Percentiles rank a stretch among this genome's conserved stretches.
Conservation (phyloP, 495 filamentous ascomycete species). For the Penicillium cosmopolitanum region DNA sequence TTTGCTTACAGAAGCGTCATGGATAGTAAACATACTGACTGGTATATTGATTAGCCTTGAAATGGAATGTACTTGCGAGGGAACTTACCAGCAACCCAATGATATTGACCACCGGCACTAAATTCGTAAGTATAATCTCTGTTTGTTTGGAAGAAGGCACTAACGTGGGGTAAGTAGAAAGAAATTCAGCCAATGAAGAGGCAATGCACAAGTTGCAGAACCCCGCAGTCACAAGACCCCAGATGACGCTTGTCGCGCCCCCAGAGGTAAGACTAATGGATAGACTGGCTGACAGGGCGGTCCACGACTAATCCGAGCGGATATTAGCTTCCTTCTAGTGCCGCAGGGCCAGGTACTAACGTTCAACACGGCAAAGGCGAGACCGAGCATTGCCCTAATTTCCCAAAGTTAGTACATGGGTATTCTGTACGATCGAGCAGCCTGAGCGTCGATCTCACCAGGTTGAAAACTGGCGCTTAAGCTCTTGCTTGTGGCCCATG, state of each 20-base stretch:
- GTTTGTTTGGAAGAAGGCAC: constrained; percentile 13
- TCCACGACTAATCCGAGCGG: constrained; percentile 39
- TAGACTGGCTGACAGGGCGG: constrained; percentile 48
- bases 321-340: constrained; percentile 1
- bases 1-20: not conserved
- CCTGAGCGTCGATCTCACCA: constrained; percentile 23
- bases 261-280: constrained; percentile 50
- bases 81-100: constrained; percentile 66
- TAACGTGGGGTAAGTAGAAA: constrained; percentile 69
- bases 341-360: constrained; percentile 20
- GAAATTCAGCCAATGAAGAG: constrained; percentile 69
- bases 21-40: constrained; percentile 33
- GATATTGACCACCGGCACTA: constrained; percentile 65
- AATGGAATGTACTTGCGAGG: not conserved
- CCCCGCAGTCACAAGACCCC: constrained; percentile 67
- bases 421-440: not conserved
- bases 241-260: constrained; percentile 49
- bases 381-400: constrained; percentile 46
- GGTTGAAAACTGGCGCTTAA: constrained; percentile 57
- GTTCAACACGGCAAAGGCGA: constrained; percentile 53
- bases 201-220: constrained; percentile 70
- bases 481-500: constrained; percentile 63
- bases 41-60: constrained; percentile 3
- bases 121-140: constrained; percentile 3
- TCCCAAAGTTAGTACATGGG: not conserved